Percentiles rank a stretch among this genome's conserved stretches.
These are phyloP conservation scores for Fusarium neocosmosporiellum DNA, from an alignment of 2,329 filamentous ascomycete genomes.

Conservation along the genomic window DNA sequence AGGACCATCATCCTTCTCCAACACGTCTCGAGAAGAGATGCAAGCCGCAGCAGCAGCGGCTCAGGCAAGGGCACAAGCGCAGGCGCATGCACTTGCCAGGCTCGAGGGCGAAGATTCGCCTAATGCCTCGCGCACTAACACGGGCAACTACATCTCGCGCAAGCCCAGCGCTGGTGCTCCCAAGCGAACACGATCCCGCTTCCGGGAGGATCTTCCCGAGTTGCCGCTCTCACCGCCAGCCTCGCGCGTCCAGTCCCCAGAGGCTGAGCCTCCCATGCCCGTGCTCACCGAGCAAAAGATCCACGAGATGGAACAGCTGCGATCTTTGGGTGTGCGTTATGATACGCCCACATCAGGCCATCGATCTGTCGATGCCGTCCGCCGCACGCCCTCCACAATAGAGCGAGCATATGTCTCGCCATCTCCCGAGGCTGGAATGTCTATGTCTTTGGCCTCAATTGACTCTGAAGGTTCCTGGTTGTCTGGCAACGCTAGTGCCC, in stretches of 20 bases:
- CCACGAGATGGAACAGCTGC: conserved; percentile 40
- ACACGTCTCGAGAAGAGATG: conserved; percentile 91
- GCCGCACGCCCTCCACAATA: conserved; percentile 33
- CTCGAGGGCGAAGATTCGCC: conserved; percentile 49
- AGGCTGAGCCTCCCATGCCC: conserved; percentile 62
- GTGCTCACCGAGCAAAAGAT: conserved; percentile 44
- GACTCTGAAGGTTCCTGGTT: conserved; percentile 98
- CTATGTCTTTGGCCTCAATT: conserved; percentile 90
- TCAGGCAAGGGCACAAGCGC: conserved; percentile 44
- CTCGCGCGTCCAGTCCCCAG: conserved; percentile 82
- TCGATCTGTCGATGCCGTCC: conserved; percentile 49
- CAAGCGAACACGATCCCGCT: conserved; percentile 87
- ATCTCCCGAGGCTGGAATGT: conserved; percentile 73
- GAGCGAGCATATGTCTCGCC: conserved; percentile 42
- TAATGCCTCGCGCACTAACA: conserved; percentile 16
- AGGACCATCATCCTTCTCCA: conserved; percentile 84
- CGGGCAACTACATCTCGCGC: conserved; percentile 44
- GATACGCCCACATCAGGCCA: conserved; percentile 60
- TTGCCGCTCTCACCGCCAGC: conserved; percentile 86
- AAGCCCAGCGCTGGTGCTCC: conserved; percentile 63
- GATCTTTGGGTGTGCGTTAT: conserved; percentile 49
- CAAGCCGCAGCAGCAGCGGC: conserved; percentile 48
- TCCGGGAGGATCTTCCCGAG: conserved; percentile 91
- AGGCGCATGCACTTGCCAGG: conserved; percentile 49
- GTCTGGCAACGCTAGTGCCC: conserved; percentile 74